Percentiles rank a stretch among this genome's conserved stretches.
phyloP scores from a whole-genome alignment of 345 rosid species.

The Bruguiera sexangula region DNA sequence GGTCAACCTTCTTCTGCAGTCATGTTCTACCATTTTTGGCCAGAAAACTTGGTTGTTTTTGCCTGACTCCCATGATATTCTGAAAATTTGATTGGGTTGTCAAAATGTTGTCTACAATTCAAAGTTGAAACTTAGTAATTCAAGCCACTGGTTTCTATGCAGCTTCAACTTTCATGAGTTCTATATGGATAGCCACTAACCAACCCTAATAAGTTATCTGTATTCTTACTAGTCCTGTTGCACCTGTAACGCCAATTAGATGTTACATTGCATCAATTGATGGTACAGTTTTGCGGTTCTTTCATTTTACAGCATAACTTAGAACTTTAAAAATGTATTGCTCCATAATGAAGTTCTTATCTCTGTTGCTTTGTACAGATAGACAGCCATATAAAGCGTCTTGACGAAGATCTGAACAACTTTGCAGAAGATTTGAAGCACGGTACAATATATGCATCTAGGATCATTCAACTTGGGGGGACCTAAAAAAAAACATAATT shows the following conservation, averaged over 20 bases:
- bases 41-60: too few relatives aligned
- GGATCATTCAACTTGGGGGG: neutral
- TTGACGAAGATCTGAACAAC: conserved; percentile 87
- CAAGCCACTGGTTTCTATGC: too few relatives aligned
- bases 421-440: conserved; percentile 94
- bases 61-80: too few relatives aligned
- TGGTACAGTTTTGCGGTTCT: neutral
- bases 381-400: conserved; percentile 89
- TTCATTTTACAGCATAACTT: conserved; percentile 3
- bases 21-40: too few relatives aligned
- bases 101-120: too few relatives aligned
- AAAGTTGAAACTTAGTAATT: too few relatives aligned
- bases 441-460: conserved; percentile 40
- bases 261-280: neutral
- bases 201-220: neutral
- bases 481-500: too few relatives aligned
- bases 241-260: neutral
- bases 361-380: conserved; percentile 37
- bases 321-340: neutral
- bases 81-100: too few relatives aligned
- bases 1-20: too few relatives aligned
- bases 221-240: neutral
- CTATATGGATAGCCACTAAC: neutral
- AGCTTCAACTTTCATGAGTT: neutral
- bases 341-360: neutral